These are phyloP conservation scores for Cystobasidiaceae sp. DNA, from an alignment of 1,284 basidiomycete genomes.

Conservation along the genomic window DNA sequence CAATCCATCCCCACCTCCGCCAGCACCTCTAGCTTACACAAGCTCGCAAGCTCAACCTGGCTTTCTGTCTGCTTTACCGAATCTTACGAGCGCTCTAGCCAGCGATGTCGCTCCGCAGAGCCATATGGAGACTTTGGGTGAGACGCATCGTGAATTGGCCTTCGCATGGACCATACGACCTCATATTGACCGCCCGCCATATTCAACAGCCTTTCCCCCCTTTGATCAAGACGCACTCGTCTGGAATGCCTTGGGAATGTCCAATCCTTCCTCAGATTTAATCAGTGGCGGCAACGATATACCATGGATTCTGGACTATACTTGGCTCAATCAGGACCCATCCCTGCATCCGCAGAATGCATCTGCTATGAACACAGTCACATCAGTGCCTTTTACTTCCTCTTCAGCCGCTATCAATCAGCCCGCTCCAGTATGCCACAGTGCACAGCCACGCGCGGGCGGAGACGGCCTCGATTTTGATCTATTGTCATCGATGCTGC, in stretches of 20 bases:
- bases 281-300: constrained; percentile 15
- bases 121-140: background rate
- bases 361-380: background rate
- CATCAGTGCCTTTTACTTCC: background rate
- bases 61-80: background rate
- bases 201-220: background rate
- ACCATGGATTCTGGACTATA: constrained; percentile 1
- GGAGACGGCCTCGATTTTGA: background rate
- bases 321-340: background rate
- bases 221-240: background rate
- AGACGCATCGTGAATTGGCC: background rate
- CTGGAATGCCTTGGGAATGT: background rate
- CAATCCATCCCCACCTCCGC: too few species aligned
- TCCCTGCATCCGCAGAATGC: background rate
- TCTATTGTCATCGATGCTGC: constrained; percentile 1
- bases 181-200: background rate
- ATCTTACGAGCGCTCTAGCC: background rate
- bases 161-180: too few species aligned
- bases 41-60: background rate
- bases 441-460: background rate
- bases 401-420: background rate
- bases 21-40: too few species aligned
- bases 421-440: background rate
- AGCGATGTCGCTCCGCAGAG: background rate
- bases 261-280: background rate